Evolutionary conservation across 1,139 yeast species (phyloP), one percentile per base, ranked within the genome.

Genomic region (Debaryomyces coudertii): DNA sequence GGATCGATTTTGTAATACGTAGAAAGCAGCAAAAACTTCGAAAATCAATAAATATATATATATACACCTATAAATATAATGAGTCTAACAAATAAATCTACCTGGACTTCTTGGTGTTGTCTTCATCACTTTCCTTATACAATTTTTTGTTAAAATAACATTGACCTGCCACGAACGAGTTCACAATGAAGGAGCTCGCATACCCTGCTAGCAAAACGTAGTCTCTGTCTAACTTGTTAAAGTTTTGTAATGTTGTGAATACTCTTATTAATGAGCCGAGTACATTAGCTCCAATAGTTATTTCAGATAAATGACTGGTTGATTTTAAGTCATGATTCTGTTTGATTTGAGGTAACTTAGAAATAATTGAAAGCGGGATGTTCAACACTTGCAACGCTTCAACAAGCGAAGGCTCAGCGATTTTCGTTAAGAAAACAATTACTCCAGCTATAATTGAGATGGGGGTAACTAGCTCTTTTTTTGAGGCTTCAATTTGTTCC

Each of bases 291-390:
- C 76, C 69, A 34, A 83, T 77, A 7, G 85, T 77, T 38, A 80
- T 64, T 12, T 73, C 69, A 15, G 83, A 73, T 52, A 83, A 70
- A 55, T 81, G 84, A 22, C 76, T 76, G 1, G 86, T 80, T 2
- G 83, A 75, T 51, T 72, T 69, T 56, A 76, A 72, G 42, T 61
- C 65, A 53, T 70, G 66, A 56, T 82, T 82, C 39, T 71, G 63
- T 38, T 60, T 55, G 46, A 83, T 79, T 57, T 83, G 88, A 1
- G 87, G 86, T 28, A 82, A 51, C 57, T 80, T 82, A 40, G 84
- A 73, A 15, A 73, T 57, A 15, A 82, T 68, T 7, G 77, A 67
- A 38, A 83, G 60, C 7, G 88, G 88, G 44, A 82, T 79, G 37
- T 77, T 76, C 47, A 77, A 60, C 14, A 77, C 68, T 53, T 82